Evolutionary conservation across 2,329 filamentous ascomycete genomes (phyloP), one percentile per base, ranked within the genome.

Genomic region (Tolypocladium guangdongense): DNA sequence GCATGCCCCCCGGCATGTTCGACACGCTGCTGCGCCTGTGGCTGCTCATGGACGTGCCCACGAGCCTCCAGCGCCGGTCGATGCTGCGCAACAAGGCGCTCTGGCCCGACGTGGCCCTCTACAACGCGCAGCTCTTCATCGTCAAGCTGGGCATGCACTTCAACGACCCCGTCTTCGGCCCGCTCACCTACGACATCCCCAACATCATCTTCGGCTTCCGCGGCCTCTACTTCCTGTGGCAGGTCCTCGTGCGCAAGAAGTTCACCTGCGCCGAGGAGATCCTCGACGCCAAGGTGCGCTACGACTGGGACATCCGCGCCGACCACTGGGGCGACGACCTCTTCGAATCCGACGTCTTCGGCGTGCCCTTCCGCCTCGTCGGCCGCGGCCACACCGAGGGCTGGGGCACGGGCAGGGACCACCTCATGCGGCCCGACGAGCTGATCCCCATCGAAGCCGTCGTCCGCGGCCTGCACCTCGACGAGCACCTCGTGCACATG

Each of bases 141-240:
- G 63, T 88, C 57, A 91, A 92, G 69, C 76, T 93, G 18, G 77
- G 82, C 62, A 82, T 90, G 78, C 74, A 76, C 52, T 83, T 89
- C 66, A 81, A 78, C 54, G 78, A 88, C 58, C 85, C 87, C 0
- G 64, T 81, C 27, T 74, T 75, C 49, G 80, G 78, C 0, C 74
- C 75, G 18, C 74, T 75, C 49, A 69, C 72, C 2, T 72, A 73
- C 45, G 71, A 72, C 33, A 68, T 86, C 50, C 69, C 80, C 39
- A 72, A 80, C 35, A 67, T 86, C 32, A 71, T 88, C 54, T 66
- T 88, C 43, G 81, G 79, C 16, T 82, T 87, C 60, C 74, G 72
- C 27, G 73, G 65, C 11, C 67, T 87, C 20, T 75, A 71, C 7
- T 68, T 74, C n/a, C 70, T 88, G 5, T 84, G 78, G 73, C 70